These are phyloP conservation scores for Saccharomycopsis lassenensis DNA, from an alignment of 805 yeast species.

Conservation along the genomic window DNA sequence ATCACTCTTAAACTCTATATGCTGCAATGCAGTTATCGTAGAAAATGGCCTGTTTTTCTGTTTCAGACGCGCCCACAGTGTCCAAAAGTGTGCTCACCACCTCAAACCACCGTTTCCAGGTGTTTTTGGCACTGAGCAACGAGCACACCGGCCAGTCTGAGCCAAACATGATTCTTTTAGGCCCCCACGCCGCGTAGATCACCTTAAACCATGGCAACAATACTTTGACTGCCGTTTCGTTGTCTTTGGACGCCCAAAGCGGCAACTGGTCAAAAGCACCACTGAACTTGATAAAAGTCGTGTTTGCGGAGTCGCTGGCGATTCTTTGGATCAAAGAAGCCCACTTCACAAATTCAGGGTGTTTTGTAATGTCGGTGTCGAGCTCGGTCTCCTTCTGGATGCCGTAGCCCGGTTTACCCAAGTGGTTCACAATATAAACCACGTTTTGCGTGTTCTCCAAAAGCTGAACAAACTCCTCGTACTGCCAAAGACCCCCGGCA, in stretches of 20 bases:
- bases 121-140: conserved; percentile 15
- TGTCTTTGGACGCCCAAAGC: conserved; percentile 17
- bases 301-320: conserved; percentile 14
- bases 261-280: conserved; percentile 33
- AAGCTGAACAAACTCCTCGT: conserved; percentile 27
- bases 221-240: conserved; percentile 17
- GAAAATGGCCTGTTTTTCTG: conserved; percentile 19
- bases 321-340: conserved; percentile 20
- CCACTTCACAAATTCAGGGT: conserved; percentile 21
- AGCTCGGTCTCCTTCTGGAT: conserved; percentile 3
- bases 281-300: conserved; percentile 29
- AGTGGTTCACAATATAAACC: conserved; percentile 31
- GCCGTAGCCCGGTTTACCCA: conserved; percentile 30
- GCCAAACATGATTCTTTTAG: conserved; percentile 28
- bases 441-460: conserved; percentile 23
- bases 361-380: conserved; percentile 5
- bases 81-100: conserved; percentile 20
- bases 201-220: conserved; percentile 27
- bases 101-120: conserved; percentile 22
- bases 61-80: conserved; percentile 14
- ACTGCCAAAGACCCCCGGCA: conserved; percentile 33
- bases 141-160: conserved; percentile 37
- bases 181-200: conserved; percentile 25
- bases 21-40: no score
- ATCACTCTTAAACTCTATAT: no score